phyloP scores from a whole-genome alignment of 2,329 filamentous ascomycete genomes.

The Sphaerostilbella broomeana region DNA sequence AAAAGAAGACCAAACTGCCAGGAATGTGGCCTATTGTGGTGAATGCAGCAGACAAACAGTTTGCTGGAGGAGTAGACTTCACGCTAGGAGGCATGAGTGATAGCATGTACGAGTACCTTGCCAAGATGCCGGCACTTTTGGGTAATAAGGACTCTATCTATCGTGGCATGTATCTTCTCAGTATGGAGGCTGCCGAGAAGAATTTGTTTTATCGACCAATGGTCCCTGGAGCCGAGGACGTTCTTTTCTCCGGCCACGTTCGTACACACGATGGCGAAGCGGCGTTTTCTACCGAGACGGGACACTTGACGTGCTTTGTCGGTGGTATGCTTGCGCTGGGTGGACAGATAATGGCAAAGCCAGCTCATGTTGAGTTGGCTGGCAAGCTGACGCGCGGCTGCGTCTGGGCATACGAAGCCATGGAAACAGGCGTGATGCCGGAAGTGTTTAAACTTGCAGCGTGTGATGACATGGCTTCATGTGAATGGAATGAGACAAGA shows the following conservation, averaged over 20 bases:
- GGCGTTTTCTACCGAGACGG: slow-evolving; percentile 35
- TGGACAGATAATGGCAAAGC: slow-evolving; percentile 38
- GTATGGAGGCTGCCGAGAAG: slow-evolving; percentile 47
- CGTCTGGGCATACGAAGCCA: slow-evolving; percentile 41
- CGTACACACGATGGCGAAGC: slow-evolving; percentile 28
- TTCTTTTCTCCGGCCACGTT: slow-evolving; percentile 46
- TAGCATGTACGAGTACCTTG: slow-evolving; percentile 71
- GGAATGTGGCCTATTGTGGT: slow-evolving; percentile 66
- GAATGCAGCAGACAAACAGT: slow-evolving; percentile 26
- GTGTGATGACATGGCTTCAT: slow-evolving; percentile 30
- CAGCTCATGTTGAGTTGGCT: slow-evolving; percentile 37
- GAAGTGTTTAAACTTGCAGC: slow-evolving; percentile 39
- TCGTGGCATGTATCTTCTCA: slow-evolving; percentile 47
- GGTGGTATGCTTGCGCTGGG: slow-evolving; percentile 46
- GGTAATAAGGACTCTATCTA: slow-evolving; percentile 50
- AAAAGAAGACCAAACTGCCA: slow-evolving; percentile 59
- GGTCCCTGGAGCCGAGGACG: slow-evolving; percentile 43
- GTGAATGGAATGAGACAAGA: slow-evolving; percentile 24
- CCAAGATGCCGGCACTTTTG: slow-evolving; percentile 73
- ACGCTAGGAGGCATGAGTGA: slow-evolving; percentile 34
- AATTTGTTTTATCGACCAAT: slow-evolving; percentile 58
- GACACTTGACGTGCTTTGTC: slow-evolving; percentile 44
- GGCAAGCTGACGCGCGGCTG: slow-evolving; percentile 43
- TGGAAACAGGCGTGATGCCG: slow-evolving; percentile 45
- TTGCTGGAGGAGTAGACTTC: slow-evolving; percentile 28